phyloP scores from a whole-genome alignment of 1,139 yeast species.

The Nadsonia starkeyi-henricii region DNA sequence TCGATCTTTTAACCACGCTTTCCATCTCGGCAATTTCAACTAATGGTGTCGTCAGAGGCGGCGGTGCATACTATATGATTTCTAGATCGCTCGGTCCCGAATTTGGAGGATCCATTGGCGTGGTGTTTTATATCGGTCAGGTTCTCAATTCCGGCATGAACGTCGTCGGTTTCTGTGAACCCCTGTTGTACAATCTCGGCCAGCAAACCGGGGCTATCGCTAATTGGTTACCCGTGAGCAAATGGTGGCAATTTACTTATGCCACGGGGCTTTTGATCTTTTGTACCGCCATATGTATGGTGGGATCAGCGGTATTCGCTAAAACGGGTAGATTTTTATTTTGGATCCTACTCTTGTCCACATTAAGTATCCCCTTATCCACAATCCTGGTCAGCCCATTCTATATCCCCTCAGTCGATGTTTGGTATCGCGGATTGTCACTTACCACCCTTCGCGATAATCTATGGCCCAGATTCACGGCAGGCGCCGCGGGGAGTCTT shows the following conservation, averaged over 20 bases:
- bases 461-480: slow-evolving; percentile 63
- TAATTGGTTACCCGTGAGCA: slow-evolving; percentile 42
- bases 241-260: slow-evolving; percentile 42
- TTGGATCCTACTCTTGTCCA: slow-evolving; percentile 52
- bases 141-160: slow-evolving; percentile 61
- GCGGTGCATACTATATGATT: slow-evolving; percentile 77
- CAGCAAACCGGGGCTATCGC: slow-evolving; percentile 40
- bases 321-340: slow-evolving; percentile 71
- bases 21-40: slow-evolving; percentile 72
- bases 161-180: slow-evolving; percentile 70
- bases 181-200: slow-evolving; percentile 54
- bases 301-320: slow-evolving; percentile 75
- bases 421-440: slow-evolving; percentile 58
- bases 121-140: slow-evolving; percentile 66
- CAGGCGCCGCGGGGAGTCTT: slow-evolving; percentile 86
- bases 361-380: slow-evolving; percentile 73
- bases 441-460: slow-evolving; percentile 54
- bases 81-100: slow-evolving; percentile 69
- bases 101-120: slow-evolving; percentile 75
- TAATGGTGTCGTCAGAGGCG: slow-evolving; percentile 72
- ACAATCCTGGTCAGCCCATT: slow-evolving; percentile 51
- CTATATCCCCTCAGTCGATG: slow-evolving; percentile 27
- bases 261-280: slow-evolving; percentile 51
- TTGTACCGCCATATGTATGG: slow-evolving; percentile 67
- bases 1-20: slow-evolving; percentile 53